phyloP scores from a whole-genome alignment of 2,329 filamentous ascomycete species.

The Cryphonectria parasitica region DNA sequence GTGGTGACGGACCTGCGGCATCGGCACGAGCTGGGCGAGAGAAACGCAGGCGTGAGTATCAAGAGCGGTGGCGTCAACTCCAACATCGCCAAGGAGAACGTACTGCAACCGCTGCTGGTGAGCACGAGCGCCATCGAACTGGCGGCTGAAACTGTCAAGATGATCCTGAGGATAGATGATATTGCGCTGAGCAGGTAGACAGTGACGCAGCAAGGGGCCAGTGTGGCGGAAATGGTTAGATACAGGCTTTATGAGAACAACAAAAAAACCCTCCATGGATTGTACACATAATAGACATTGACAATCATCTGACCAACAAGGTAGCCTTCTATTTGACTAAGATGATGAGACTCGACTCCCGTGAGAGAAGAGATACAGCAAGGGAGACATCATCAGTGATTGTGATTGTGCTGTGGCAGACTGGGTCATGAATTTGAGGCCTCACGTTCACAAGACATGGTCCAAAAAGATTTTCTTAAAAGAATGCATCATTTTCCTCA shows the following conservation, averaged over 20 bases:
- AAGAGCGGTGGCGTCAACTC: conserved; percentile 96
- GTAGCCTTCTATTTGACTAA: background rate
- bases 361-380: background rate
- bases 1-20: conserved; percentile 95
- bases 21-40: conserved; percentile 92
- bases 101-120: conserved; percentile 92
- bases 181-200: conserved; percentile 65
- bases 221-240: background rate
- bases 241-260: conserved; percentile 1
- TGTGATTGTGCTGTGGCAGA: background rate
- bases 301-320: background rate
- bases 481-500: background rate
- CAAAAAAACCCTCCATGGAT: conserved; percentile 8
- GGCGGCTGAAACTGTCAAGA: conserved; percentile 97
- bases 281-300: background rate
- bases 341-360: background rate
- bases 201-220: background rate
- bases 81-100: conserved; percentile 96
- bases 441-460: background rate
- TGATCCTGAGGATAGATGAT: conserved; percentile 74
- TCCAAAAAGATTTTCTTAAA: background rate
- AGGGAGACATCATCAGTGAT: background rate
- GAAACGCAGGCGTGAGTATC: conserved; percentile 96
- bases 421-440: background rate
- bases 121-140: conserved; percentile 97